phyloP scores from a whole-genome alignment of 148 eudicot genomes.

The Rhododendron williamsianum region DNA sequence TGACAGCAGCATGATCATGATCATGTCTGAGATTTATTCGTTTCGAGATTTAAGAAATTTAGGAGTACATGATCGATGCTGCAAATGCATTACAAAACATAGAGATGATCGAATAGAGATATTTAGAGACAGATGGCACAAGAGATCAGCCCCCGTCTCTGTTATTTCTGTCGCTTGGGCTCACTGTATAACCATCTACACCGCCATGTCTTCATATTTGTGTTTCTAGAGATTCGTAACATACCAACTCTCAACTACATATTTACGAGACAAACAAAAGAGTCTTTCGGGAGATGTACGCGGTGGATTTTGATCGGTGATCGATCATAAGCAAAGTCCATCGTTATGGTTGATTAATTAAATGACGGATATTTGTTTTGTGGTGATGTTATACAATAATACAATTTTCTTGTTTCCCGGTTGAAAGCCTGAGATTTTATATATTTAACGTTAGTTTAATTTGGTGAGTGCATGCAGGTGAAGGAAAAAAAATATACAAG shows the following conservation, averaged over 20 bases:
- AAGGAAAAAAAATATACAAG: neutral
- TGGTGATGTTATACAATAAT: neutral
- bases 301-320: neutral
- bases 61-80: too few relatives aligned
- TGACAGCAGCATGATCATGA: neutral
- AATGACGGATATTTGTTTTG: neutral
- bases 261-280: too few relatives aligned
- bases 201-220: neutral
- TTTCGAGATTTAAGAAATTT: neutral
- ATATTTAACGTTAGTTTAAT: neutral
- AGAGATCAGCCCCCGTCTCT: neutral
- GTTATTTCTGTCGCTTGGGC: neutral
- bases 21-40: too few relatives aligned
- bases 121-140: neutral
- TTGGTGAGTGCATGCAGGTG: constrained; percentile 3
- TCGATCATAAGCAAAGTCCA: neutral
- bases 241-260: too few relatives aligned
- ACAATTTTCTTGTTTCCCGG: neutral
- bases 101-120: neutral
- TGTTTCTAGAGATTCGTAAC: neutral
- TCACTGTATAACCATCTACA: neutral
- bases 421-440: neutral
- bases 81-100: neutral
- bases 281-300: too few relatives aligned
- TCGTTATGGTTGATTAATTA: neutral